These are phyloP conservation scores for Verticillium albo-atrum DNA, from an alignment of 2,329 filamentous ascomycete species.

Conservation along the genomic window DNA sequence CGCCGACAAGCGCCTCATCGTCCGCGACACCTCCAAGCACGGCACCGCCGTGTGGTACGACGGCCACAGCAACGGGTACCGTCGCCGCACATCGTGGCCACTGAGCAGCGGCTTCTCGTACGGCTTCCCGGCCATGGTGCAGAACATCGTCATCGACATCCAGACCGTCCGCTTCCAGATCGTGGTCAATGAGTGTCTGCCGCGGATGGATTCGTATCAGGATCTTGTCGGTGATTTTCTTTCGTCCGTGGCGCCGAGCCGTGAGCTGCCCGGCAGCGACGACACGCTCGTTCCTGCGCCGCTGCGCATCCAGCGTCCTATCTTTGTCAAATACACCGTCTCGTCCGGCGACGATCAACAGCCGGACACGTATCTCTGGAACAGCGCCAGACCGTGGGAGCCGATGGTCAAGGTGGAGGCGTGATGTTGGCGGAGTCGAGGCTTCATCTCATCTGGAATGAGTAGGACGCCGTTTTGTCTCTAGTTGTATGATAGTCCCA, in stretches of 20 bases:
- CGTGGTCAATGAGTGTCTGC: constrained; percentile 30
- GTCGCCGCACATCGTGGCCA: constrained; percentile 29
- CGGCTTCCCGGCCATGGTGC: constrained; percentile 27
- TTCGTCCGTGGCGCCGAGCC: constrained; percentile 1
- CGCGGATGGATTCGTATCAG: constrained; percentile 25
- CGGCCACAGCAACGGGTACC: constrained; percentile 32
- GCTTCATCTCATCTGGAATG: neutral
- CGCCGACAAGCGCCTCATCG: constrained; percentile 28
- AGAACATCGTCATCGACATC: constrained; percentile 31
- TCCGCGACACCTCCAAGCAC: constrained; percentile 30
- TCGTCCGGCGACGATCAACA: constrained; percentile 20
- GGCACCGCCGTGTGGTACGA: constrained; percentile 39
- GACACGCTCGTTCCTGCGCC: neutral
- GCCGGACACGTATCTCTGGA: constrained; percentile 36
- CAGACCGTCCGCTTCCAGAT: constrained; percentile 34
- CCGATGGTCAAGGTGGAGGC: constrained; percentile 35
- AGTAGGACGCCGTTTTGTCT: too few species aligned
- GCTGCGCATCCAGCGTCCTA: constrained; percentile 14
- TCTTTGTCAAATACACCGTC: constrained; percentile 29
- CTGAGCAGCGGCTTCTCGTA: constrained; percentile 24
- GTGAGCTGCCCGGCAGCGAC: neutral
- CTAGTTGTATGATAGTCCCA: neutral
- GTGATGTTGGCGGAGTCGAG: constrained; percentile 8
- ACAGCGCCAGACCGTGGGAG: constrained; percentile 34
- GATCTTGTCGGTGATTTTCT: constrained; percentile 27